Conservation (phyloP, 768 basidiomycete species). For the Coprinellus aureogranulatus region DNA sequence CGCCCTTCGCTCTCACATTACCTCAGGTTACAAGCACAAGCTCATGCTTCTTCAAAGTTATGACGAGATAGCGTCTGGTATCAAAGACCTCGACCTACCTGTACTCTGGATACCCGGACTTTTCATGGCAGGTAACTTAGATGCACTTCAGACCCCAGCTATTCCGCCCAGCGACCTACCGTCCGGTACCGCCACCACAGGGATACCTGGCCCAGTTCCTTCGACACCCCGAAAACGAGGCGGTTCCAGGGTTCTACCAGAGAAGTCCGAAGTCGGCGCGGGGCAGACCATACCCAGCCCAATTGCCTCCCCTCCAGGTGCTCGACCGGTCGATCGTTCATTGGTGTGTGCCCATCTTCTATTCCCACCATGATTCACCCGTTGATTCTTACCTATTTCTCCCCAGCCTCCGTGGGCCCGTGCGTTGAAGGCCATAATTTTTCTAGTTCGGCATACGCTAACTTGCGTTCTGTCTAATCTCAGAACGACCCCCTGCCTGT, state of each 20-base stretch:
- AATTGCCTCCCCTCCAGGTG: background rate
- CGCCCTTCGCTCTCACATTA: slow-evolving; percentile 59
- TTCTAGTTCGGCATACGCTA: background rate
- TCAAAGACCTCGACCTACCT: slow-evolving; percentile 55
- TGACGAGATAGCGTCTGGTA: slow-evolving; percentile 55
- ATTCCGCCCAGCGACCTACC: too few relatives aligned
- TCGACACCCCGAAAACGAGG: too few relatives aligned
- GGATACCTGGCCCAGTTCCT: too few relatives aligned
- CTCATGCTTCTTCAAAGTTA: slow-evolving; percentile 64
- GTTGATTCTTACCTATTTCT: background rate
- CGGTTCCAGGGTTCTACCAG: too few relatives aligned
- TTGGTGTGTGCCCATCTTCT: background rate
- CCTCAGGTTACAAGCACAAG: slow-evolving; percentile 62
- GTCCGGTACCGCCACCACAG: too few relatives aligned
- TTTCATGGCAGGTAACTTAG: slow-evolving; percentile 57
- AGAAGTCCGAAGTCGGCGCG: too few relatives aligned
- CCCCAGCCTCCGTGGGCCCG: slow-evolving; percentile 18
- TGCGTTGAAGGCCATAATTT: slow-evolving; percentile 31
- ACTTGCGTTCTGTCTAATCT: background rate
- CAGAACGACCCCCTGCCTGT: background rate
- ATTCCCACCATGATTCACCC: background rate
- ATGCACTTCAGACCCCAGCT: background rate
- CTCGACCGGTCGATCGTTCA: background rate
- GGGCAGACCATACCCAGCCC: background rate
- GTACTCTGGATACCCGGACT: slow-evolving; percentile 54